Evolutionary conservation across 345 rosid species (phyloP).

Genomic region (Arabis alpina): DNA sequence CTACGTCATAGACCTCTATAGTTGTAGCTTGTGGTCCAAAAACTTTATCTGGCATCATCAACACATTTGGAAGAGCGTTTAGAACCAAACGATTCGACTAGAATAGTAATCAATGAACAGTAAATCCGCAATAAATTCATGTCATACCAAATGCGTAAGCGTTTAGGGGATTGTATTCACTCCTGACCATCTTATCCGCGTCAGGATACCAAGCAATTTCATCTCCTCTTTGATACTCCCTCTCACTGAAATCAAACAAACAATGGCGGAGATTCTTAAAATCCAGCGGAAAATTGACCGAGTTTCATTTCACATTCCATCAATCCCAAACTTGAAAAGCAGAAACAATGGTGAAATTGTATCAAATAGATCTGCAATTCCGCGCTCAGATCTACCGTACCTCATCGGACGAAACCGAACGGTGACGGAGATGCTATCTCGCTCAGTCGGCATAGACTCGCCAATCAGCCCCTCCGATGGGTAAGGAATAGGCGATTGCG

Average conservation of each 20-base stretch:
- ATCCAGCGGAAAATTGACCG: constrained; percentile 1
- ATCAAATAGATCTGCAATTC: constrained; percentile 49
- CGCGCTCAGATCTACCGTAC: constrained; percentile 68
- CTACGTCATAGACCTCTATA: constrained; percentile 87
- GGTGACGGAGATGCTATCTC: constrained; percentile 91
- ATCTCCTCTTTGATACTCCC: constrained; percentile 94
- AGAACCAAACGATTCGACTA: neutral
- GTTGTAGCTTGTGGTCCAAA: constrained; percentile 84
- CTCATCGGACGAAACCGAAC: constrained; percentile 91
- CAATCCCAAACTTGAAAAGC: constrained; percentile 11
- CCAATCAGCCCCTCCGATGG: constrained; percentile 61
- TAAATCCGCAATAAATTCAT: constrained; percentile 5
- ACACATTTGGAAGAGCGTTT: neutral
- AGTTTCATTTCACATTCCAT: constrained; percentile 28
- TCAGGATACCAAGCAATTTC: constrained; percentile 98
- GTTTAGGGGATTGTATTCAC: constrained; percentile 83
- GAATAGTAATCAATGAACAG: constrained; percentile 11
- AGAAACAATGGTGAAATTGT: constrained; percentile 19
- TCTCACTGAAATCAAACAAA: constrained; percentile 65
- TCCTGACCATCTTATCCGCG: constrained; percentile 87
- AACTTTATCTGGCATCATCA: constrained; percentile 67
- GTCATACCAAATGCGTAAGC: constrained; percentile 87
- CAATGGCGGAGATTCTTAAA: neutral
- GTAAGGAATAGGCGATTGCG: constrained; percentile 51
- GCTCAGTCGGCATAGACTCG: constrained; percentile 63